These are phyloP conservation scores for Boletellus emodensis DNA, from an alignment of 768 basidiomycete species.

Conservation along the genomic window DNA sequence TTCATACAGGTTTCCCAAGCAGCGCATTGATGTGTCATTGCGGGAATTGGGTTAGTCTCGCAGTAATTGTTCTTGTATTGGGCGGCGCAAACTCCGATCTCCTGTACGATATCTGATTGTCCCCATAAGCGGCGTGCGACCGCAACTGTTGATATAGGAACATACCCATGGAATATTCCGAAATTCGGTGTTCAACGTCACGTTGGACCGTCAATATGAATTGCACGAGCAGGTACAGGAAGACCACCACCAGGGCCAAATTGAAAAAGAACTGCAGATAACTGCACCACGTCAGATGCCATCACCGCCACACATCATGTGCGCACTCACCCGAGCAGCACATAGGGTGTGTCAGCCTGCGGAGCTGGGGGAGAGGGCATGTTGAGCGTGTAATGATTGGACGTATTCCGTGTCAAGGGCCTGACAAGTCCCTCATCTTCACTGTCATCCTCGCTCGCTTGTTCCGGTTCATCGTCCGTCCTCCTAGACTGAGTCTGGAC, in stretches of 20 bases:
- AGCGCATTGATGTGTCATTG: conserved; percentile 81
- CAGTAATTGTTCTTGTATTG: conserved; percentile 84
- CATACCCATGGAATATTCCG: conserved; percentile 84
- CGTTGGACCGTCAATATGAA: conserved; percentile 87
- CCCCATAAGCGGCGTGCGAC: conserved; percentile 18
- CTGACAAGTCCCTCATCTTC: conserved; percentile 42
- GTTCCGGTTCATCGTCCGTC: conserved; percentile 28
- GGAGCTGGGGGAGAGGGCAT: conserved; percentile 57
- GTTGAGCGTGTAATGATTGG: conserved; percentile 82
- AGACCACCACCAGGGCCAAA: conserved; percentile 72
- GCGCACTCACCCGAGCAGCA: conserved; percentile 72
- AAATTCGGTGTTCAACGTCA: conserved; percentile 84
- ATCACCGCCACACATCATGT: conserved; percentile 5
- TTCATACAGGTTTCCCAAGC: conserved; percentile 96
- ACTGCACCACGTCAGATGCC: conserved; percentile 35
- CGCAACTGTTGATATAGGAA: conserved; percentile 10
- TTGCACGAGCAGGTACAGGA: conserved; percentile 79
- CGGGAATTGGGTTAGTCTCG: conserved; percentile 70
- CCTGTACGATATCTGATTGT: conserved; percentile 77
- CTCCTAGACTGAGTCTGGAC: conserved; percentile 25
- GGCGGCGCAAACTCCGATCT: conserved; percentile 82
- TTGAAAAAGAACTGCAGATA: conserved; percentile 97
- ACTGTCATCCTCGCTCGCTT: conserved; percentile 43
- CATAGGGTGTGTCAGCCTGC: conserved; percentile 68
- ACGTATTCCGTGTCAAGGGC: conserved; percentile 51